Conservation (phyloP, 345 rosid species). For the Salix caprea region DNA sequence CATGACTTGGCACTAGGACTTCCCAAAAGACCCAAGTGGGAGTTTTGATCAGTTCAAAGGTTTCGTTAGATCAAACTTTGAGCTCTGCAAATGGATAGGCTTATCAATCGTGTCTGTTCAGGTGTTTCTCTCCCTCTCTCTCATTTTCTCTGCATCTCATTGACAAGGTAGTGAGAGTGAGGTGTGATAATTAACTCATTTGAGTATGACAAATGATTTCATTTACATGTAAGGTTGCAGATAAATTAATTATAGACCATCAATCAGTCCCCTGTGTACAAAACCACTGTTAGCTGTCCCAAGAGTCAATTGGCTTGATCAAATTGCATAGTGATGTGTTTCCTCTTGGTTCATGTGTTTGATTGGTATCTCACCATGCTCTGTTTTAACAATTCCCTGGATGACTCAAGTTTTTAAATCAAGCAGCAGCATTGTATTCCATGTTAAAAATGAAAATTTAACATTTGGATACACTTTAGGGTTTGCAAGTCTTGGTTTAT, state of each 20-base stretch:
- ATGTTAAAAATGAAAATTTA: background rate
- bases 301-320: background rate
- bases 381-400: background rate
- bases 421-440: background rate
- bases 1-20: slow-evolving; percentile 50
- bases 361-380: background rate
- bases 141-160: background rate
- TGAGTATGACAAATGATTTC: background rate
- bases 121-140: slow-evolving; percentile 39
- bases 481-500: slow-evolving; percentile 2
- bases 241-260: background rate
- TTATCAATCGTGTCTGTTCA: slow-evolving; percentile 62
- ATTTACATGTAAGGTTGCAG: background rate
- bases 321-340: background rate
- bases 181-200: background rate
- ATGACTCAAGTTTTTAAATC: background rate
- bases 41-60: slow-evolving; percentile 57
- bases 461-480: background rate
- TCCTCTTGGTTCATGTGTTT: background rate
- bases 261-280: background rate
- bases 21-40: slow-evolving; percentile 81
- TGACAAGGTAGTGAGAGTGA: background rate
- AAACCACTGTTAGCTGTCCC: background rate
- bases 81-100: slow-evolving; percentile 84
- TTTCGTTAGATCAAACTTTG: slow-evolving; percentile 61